Conservation (phyloP, 2,329 filamentous ascomycete species). For the Pleurostoma richardsiae region DNA sequence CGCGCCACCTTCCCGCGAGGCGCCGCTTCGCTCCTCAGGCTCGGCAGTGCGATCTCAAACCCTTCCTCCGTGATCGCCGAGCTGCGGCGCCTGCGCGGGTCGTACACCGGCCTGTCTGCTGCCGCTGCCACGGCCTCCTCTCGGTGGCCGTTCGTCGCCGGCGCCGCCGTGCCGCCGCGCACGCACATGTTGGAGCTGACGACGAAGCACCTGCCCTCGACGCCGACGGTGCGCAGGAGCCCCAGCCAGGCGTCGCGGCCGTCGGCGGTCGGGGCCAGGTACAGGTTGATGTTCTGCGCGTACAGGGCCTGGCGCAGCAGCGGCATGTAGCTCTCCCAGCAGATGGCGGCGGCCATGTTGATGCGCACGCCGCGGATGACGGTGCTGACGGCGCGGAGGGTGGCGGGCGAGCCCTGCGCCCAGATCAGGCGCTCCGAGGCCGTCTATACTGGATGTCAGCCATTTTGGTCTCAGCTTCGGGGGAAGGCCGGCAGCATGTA, state of each 20-base stretch:
- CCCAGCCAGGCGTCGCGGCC: slow-evolving; percentile 75
- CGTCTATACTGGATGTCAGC: slow-evolving; percentile 42
- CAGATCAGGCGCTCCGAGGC: slow-evolving; percentile 79
- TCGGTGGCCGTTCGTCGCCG: slow-evolving; percentile 17
- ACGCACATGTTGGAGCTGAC: slow-evolving; percentile 82
- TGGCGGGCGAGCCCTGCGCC: slow-evolving; percentile 78
- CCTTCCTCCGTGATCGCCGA: slow-evolving; percentile 41
- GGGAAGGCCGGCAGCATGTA: not conserved
- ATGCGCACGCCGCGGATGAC: slow-evolving; percentile 73
- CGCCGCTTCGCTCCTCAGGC: slow-evolving; percentile 5
- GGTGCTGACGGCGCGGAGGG: slow-evolving; percentile 73
- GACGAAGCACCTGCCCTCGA: slow-evolving; percentile 81
- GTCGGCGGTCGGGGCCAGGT: slow-evolving; percentile 87
- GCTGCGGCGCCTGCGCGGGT: slow-evolving; percentile 19
- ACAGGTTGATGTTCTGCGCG: slow-evolving; percentile 85
- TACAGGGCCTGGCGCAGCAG: slow-evolving; percentile 80
- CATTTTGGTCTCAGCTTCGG: slow-evolving; percentile 1
- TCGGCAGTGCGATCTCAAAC: slow-evolving; percentile 39
- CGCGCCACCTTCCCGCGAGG: slow-evolving; percentile 3
- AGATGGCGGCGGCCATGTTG: slow-evolving; percentile 82
- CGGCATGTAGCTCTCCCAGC: slow-evolving; percentile 98
- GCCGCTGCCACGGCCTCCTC: slow-evolving; percentile 34
- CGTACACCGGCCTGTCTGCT: not conserved
- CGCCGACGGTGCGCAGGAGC: slow-evolving; percentile 75
- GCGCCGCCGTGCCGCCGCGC: slow-evolving; percentile 36